Evolutionary conservation across 768 basidiomycete genomes (phyloP), one percentile per base, ranked within the genome.

Genomic region (Lyophyllum shimeji): DNA sequence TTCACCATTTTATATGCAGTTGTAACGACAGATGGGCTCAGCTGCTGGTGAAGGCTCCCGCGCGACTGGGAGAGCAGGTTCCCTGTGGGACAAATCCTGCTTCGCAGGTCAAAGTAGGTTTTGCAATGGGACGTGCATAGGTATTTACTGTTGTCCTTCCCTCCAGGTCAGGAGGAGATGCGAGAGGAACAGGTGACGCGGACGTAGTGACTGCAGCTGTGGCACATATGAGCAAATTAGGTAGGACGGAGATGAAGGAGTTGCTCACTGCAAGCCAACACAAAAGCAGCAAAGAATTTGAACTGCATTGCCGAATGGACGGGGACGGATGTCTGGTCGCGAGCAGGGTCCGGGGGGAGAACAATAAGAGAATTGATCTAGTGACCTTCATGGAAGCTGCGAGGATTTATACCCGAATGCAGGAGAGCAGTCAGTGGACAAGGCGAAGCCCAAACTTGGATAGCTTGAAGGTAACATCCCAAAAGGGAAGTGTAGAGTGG

Each of bases 171-270:
- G 63, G 57, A 46, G 64, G 59, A 37, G 59, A 53, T 46, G 56
- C 56, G 37, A 64, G 50, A 37, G 68, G 67, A 12, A 71, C 52
- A 12, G 72, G 72, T n/a, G 69, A 65, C 21, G 72, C 68, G 25
- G 63, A 65, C 7, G 34, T 42, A 20, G 60, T 59, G 31, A 67
- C 43, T 24, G 56, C 56, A 31, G 67, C 59, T 59, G 63, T 64
- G 60, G 37, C 7, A 37, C 20, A 23, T 44, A 31, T 20, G 13
- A 46, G 46, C 15, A 43, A 44, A 43, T 44, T 37, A 56, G 31
- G 7, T 55, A 8, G 18, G 12, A 13, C 24, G 12, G 1, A 6
- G 17, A 48, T 15, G 37, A 21, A 23, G 39, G 50, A n/a, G 24
- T 3, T 17, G 65, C 68, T 62, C 53, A 71, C 72, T 60, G 64